Base-by-base conservation (phyloP, 306 rosid genomes). In the Pyrus pyrifolia region DNA sequence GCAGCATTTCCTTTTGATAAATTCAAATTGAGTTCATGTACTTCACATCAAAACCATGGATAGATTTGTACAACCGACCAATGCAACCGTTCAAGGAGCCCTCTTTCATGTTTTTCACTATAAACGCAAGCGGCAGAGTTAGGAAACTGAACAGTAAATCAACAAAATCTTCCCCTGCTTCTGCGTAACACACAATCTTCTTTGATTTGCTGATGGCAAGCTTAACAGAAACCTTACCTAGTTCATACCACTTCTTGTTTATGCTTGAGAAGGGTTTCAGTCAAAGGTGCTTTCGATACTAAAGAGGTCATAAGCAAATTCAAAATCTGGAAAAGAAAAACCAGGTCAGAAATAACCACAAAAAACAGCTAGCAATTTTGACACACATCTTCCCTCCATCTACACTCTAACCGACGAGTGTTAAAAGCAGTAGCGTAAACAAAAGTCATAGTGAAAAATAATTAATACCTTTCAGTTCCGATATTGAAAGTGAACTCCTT, bases 81-180 rank as follows among this genome's bases (percentile, higher is more conserved):
- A 63, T 35, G 67, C 81, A 71, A n/a, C 76, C 76, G 14, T 62
- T 62, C 6, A 17, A 71, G 17, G 76, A 33, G 6, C 6, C 0
- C 4, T 11, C 59, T 35, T 35, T 35, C 40, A 6, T 35, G 2
- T 35, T 31, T 64, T 70, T 46, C 5, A 62, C 7, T 8, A 62
- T 15, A 31, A 31, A 58, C 3, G 58, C 76, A 31, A 62, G 71
- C 9, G 81, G 76, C 19, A 78, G 64, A 44, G 76, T 18, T 14
- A 70, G 33, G 21, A 78, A 70, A 62, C 45, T 70, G 21, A 70
- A 29, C n/a, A 61, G n/a, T 22, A 78, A 61, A 31, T 70, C 11
- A 8, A 70, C 71, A 22, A 70, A 78, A 21, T 70, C 81, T 13
- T 46, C 57, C 6, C 44, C 27, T 1, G 49, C 81, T 60, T 78